These are phyloP conservation scores for Mycena pura DNA, from an alignment of 768 basidiomycete species.

Conservation along the genomic window DNA sequence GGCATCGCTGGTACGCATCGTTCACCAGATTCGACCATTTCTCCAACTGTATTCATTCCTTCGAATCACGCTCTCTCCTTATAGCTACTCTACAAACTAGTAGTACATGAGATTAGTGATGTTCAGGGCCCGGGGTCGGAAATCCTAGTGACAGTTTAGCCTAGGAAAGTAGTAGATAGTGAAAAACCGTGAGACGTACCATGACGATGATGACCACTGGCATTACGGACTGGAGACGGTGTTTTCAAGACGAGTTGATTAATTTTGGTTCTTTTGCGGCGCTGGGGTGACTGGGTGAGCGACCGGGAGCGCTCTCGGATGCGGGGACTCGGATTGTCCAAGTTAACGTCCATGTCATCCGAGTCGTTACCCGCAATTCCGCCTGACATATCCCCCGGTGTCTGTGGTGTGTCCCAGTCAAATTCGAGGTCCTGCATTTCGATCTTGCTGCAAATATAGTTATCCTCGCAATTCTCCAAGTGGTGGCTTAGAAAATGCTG, in stretches of 20 bases:
- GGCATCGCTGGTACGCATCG: no score
- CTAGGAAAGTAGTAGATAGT: not conserved
- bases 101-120: not conserved
- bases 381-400: no score
- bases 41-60: no score
- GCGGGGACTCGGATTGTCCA: no score
- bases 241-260: not conserved
- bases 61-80: no score
- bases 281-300: not conserved
- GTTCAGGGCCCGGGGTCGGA: not conserved
- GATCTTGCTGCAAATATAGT: slow-evolving; percentile 5
- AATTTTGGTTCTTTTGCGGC: not conserved
- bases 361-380: no score
- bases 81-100: not conserved
- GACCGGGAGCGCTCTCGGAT: not conserved
- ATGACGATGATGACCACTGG: not conserved
- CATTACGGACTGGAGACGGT: not conserved
- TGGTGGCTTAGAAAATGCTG: slow-evolving; percentile 13
- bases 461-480: not conserved
- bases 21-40: no score
- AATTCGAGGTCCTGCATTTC: not conserved
- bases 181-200: not conserved
- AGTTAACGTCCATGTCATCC: no score
- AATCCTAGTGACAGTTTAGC: not conserved
- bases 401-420: not conserved